A percentile compares a stretch with the other conserved stretches of the same genome.
phyloP scores from a whole-genome alignment of 345 rosid genomes.

The Populus ilicifolia region DNA sequence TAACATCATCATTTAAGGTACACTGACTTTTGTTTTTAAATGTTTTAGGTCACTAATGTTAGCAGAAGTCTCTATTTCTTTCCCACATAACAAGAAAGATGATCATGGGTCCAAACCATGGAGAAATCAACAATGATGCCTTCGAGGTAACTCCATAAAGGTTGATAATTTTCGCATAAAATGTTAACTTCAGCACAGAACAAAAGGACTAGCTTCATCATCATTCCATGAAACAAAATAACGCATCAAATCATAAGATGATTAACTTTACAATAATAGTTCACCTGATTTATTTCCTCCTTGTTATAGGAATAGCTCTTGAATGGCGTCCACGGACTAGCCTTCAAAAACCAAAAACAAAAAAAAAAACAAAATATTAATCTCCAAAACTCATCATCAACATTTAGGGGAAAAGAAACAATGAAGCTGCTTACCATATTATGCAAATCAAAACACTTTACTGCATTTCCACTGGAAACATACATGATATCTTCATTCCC shows the following conservation, averaged over 20 bases:
- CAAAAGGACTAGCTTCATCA: too few relatives aligned
- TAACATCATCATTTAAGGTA: too few relatives aligned
- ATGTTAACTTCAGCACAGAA: too few relatives aligned
- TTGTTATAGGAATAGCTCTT: slow-evolving; percentile 65
- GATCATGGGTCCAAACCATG: too few relatives aligned
- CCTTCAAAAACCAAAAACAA: slow-evolving; percentile 25
- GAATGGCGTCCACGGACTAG: slow-evolving; percentile 50
- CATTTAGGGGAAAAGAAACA: neutral
- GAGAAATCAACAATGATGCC: too few relatives aligned
- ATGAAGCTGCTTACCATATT: slow-evolving; percentile 42
- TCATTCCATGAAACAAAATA: neutral
- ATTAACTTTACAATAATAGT: neutral
- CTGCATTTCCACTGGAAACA: slow-evolving; percentile 58
- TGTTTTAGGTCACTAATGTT: too few relatives aligned
- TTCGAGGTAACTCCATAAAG: too few relatives aligned
- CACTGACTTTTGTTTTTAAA: too few relatives aligned
- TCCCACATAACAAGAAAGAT: too few relatives aligned
- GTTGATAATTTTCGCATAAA: too few relatives aligned
- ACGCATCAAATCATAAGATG: neutral
- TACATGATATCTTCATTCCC: slow-evolving; percentile 77
- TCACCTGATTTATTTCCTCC: slow-evolving; percentile 91
- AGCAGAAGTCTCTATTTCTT: too few relatives aligned
- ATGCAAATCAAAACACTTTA: slow-evolving; percentile 76
- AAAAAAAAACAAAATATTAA: neutral
- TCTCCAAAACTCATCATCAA: slow-evolving; percentile 39